Conservation (phyloP, 495 filamentous ascomycete genomes). For the Trichoderma asperelloides region DNA sequence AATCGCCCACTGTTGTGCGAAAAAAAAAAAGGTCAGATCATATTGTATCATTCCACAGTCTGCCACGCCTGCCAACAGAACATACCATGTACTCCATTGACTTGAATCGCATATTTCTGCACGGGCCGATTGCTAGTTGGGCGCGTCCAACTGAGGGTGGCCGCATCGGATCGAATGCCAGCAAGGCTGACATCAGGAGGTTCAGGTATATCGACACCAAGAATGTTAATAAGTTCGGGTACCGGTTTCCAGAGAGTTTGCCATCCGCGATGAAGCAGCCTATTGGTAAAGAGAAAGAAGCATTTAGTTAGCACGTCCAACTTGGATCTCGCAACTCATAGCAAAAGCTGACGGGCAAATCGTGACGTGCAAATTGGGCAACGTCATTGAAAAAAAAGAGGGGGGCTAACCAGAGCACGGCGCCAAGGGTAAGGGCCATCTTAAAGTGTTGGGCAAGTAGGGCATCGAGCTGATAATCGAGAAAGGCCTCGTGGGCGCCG, state of each 20-base stretch:
- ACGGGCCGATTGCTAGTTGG: slow-evolving; percentile 69
- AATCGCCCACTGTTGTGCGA: slow-evolving; percentile 63
- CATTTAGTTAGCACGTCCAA: neutral
- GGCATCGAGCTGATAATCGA: slow-evolving; percentile 21
- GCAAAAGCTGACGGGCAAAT: too few relatives aligned
- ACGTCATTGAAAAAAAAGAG: neutral
- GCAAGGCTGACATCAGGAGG: slow-evolving; percentile 87
- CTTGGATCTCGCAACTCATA: too few relatives aligned
- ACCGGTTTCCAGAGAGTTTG: slow-evolving; percentile 84
- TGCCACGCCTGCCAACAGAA: slow-evolving; percentile 2
- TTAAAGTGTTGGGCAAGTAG: slow-evolving; percentile 17
- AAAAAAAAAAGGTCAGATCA: neutral
- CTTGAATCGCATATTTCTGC: slow-evolving; percentile 79
- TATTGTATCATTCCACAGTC: neutral
- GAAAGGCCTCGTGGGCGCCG: slow-evolving; percentile 11
- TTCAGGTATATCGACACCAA: slow-evolving; percentile 88
- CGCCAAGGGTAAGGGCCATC: slow-evolving; percentile 1
- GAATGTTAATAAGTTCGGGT: slow-evolving; percentile 76
- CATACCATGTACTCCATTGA: slow-evolving; percentile 86
- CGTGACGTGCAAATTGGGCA: too few relatives aligned
- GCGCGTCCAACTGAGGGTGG: slow-evolving; percentile 86
- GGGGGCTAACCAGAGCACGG: slow-evolving; percentile 9
- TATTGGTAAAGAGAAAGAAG: slow-evolving; percentile 20
- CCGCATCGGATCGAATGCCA: slow-evolving; percentile 74
- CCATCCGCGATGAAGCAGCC: slow-evolving; percentile 74